Evolutionary conservation across 2,329 filamentous ascomycete genomes (phyloP), one percentile per base, ranked within the genome.

Genomic region (Didymella keratinophila): DNA sequence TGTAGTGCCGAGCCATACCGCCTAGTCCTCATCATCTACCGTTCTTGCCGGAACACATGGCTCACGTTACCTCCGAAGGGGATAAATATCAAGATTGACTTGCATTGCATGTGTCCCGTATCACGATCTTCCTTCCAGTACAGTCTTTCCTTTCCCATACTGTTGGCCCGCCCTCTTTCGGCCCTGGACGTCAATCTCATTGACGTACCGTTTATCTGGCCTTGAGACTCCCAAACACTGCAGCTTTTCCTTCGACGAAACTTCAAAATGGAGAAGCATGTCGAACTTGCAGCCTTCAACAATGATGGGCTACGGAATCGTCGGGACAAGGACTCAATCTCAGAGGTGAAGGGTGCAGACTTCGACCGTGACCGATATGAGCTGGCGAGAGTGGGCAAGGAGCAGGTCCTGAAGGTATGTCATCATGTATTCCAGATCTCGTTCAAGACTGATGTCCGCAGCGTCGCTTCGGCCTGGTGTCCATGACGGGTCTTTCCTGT

Each of bases 401-500:
- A 73, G 56, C 69, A 75, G 49, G 73, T 76, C 20, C 45, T 77
- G 60, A 77, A 77, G 68, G 74, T 76, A 36, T 27, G 66, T 48
- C 2, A 25, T 12, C n/a, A 7, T 11, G 2, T 23, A 18, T 2
- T 16, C 43, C 32, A 21, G 47, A 8, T 20, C 27, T 16, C 16
- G 3, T 37, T 45, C 10, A 2, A 2, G 28, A 30, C 61, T 72
- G 46, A 69, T n/a, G 9, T 12, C 21, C 21, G 16, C 44, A 77
- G 75, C 74, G 75, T 37, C 73, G 72, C 43, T 77, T 77, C 37
- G 73, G 74, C 16, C 50, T 77, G 52, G 69, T 76, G 45, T 72
- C 69, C 27, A 76, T 76, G 70, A 73, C 73, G 6, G 75, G 75
- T 27, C 65, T 77, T 21, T 74, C 73, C 6, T 76, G 73, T 36